Evolutionary conservation across 192 early-diverging fungal species (phyloP), one percentile per base, ranked within the genome.

Genomic region (Backusella westeae): DNA sequence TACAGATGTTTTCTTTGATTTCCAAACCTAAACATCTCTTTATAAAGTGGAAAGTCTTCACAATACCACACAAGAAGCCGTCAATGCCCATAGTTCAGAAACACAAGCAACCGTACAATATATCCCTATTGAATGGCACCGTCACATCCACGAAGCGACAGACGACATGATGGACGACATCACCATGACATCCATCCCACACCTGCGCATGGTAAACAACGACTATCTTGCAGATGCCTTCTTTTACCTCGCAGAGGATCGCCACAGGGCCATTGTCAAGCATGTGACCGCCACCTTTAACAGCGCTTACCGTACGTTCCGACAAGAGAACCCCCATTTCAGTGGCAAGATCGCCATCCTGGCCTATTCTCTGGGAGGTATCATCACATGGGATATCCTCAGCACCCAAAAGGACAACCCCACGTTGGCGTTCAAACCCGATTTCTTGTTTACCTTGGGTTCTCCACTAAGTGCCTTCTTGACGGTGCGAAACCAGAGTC

Each of bases 371-470:
- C 74, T 93, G 41, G 91, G 91, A 9, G 91, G 90, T 7, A 75
- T 93, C 0, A 84, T 90, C 34, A 88, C 87, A 76, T 92, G 85
- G 74, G 91, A 92, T 81, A 90, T 92, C 34, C 59, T 92, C 9
- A 29, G 56, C 4, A 63, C 21, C 9, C 56, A 63, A 63, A 63
- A 29, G 26, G 21, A 63, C 21, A 29, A 26, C 1, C 9, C 21
- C 2, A 26, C 21, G 0, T 29, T 63, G 23, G 23, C 10, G 0
- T 63, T 63, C 12, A 63, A 63, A 26, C 56, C 56, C 4, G 56
- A 63, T 29, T 63, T 29, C 7, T 4, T 63, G 12, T 63, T 63
- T 14, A 63, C 23, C 12, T 73, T 84, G 1, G 85, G 85, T 29
- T 79, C 77, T 5, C 85, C 83, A 19, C 69, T 84, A 8, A 80